Base-by-base conservation (phyloP, 805 yeast species). In the Candida alai region DNA sequence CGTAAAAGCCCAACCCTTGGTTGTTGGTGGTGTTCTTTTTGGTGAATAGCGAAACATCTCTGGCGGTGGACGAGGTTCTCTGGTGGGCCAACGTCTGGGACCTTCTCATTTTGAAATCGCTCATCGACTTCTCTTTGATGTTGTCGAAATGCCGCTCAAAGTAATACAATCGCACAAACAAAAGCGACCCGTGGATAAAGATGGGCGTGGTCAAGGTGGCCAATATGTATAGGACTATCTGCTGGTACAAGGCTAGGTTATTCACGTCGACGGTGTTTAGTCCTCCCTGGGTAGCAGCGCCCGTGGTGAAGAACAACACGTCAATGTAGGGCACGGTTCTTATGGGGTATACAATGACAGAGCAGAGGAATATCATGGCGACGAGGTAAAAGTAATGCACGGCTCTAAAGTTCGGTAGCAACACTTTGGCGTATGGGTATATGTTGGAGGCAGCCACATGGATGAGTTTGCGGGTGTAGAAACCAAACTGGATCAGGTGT, bases 231-330 rank as follows among this genome's bases (percentile, higher is more conserved):
- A 90, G 57, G 7, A 73, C 65, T 11, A 88, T 73, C 52, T 90
- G 97, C 57, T 93, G 98, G 60, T 81, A 90, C 28, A 84, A 54
- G 0, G 69, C 59, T 37, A 89, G 44, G 0, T 65, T 58, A 52
- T 86, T 86, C 24, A 81, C 43, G 47, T 87, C 76, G 16, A 85
- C 66, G 0, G 96, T 82, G 53, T 87, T 88, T 36, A 93, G 62
- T 1, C 99, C 99, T 0, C 96, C 95, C 52, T 90, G 96, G 2
- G 97, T 87, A 1, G 81, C 61, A 0, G 93, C 78, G 8, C 95
- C 90, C 8, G 80, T 65, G 0, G 88, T 73, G 36, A 85, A 63
- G 55, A 90, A 85, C 21, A 93, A 60, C 2, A 83, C 77, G 62
- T 93, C 97, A 28, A 85, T 80, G 54, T 90, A 93, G 6, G 50